Conservation (phyloP, 2,329 filamentous ascomycete genomes). For the Cladobotryum protrusum region DNA sequence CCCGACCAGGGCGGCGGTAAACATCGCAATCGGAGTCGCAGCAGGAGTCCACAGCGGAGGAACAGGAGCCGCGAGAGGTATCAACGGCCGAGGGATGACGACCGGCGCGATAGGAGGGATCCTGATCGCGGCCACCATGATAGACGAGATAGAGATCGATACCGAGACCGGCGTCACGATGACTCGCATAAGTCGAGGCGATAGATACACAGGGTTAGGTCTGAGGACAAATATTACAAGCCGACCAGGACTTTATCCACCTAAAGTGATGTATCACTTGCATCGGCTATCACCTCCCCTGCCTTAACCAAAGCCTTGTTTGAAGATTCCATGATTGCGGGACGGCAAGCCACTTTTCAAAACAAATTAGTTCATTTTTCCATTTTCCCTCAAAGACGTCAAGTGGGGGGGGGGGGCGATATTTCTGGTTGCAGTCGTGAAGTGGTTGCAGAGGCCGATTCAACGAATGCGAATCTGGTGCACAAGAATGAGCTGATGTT, state of each 20-base stretch:
- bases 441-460: background rate
- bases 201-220: background rate
- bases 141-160: constrained; percentile 22
- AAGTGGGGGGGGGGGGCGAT: too few species aligned
- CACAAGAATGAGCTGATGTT: background rate
- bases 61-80: constrained; percentile 28
- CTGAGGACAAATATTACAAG: background rate
- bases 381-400: too few species aligned
- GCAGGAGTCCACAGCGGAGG: constrained; percentile 34
- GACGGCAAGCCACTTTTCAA: too few species aligned
- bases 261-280: background rate
- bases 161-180: constrained; percentile 18
- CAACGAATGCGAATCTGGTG: background rate
- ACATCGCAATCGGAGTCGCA: constrained; percentile 32
- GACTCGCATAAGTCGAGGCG: background rate
- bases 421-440: too few species aligned
- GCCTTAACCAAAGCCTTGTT: background rate
- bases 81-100: constrained; percentile 21
- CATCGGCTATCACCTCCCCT: background rate
- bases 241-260: too few species aligned
- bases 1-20: background rate
- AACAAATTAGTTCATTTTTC: background rate
- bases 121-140: constrained; percentile 11
- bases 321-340: background rate
- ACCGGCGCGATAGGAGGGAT: constrained; percentile 21